phyloP scores from a whole-genome alignment of 2,329 filamentous ascomycete genomes.

The Lecanicillium sp. region DNA sequence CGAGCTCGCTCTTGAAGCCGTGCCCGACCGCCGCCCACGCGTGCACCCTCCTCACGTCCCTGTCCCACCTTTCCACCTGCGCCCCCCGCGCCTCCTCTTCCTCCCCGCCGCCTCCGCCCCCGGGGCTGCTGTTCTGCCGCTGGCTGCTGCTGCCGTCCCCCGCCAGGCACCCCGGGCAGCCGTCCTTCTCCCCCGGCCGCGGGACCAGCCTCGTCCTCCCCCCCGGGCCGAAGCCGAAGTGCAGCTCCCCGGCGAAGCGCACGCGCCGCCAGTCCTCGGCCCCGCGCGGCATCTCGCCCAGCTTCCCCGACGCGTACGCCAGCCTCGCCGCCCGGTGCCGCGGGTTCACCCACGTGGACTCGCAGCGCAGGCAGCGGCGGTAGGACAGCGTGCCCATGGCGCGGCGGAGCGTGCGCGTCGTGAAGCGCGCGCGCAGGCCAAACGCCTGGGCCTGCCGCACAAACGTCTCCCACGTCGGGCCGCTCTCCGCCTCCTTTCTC shows the following conservation, averaged over 20 bases:
- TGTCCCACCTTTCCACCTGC: slow-evolving; percentile 23
- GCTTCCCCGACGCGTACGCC: slow-evolving; percentile 29
- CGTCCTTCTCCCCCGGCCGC: slow-evolving; percentile 26
- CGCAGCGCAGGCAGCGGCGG: slow-evolving; percentile 28
- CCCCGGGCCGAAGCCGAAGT: slow-evolving; percentile 34
- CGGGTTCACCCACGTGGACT: slow-evolving; percentile 25
- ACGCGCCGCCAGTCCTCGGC: slow-evolving; percentile 27
- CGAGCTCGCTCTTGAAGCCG: slow-evolving; percentile 32
- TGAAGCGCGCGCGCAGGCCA: slow-evolving; percentile 27
- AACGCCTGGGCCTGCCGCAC: slow-evolving; percentile 24
- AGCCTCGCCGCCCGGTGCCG: slow-evolving; percentile 27
- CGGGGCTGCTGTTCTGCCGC: background rate
- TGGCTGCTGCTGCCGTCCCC: slow-evolving; percentile 8
- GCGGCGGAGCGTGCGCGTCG: slow-evolving; percentile 30
- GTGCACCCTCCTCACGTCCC: slow-evolving; percentile 29
- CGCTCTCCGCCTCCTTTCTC: no score
- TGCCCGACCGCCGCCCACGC: slow-evolving; percentile 31
- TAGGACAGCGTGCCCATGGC: slow-evolving; percentile 33
- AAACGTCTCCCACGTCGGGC: slow-evolving; percentile 5
- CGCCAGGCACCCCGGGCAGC: slow-evolving; percentile 24
- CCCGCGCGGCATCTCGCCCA: slow-evolving; percentile 27
- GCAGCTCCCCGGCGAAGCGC: slow-evolving; percentile 32
- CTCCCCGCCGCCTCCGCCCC: slow-evolving; percentile 14
- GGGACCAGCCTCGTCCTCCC: slow-evolving; percentile 31
- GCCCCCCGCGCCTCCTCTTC: background rate